phyloP scores from a whole-genome alignment of 2,329 filamentous ascomycete species.

The Cladosporium colombiae region DNA sequence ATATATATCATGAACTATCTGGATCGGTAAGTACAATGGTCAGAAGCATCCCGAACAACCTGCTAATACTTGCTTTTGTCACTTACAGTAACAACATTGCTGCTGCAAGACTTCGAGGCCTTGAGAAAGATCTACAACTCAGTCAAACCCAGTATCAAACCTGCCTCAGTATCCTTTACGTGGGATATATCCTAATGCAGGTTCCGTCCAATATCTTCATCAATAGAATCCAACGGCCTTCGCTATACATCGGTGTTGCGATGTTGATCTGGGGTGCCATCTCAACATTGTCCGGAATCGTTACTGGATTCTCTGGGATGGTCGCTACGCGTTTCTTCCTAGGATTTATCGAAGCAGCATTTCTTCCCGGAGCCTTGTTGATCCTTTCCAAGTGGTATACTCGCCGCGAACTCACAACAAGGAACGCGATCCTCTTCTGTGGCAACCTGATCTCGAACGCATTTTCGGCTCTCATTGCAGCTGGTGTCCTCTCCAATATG shows the following conservation, averaged over 20 bases:
- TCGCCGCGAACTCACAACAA: slow-evolving; percentile 53
- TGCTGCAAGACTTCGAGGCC: slow-evolving; percentile 63
- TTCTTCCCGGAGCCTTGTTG: slow-evolving; percentile 47
- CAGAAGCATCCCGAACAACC: too few relatives aligned
- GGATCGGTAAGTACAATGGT: slow-evolving; percentile 24
- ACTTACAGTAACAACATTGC: slow-evolving; percentile 61
- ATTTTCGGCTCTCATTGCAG: slow-evolving; percentile 57
- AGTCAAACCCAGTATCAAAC: slow-evolving; percentile 56
- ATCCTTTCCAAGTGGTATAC: slow-evolving; percentile 54
- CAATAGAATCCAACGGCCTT: slow-evolving; percentile 37
- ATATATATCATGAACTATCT: slow-evolving; percentile 36
- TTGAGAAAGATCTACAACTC: slow-evolving; percentile 62
- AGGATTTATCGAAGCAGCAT: slow-evolving; percentile 48
- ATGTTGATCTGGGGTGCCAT: slow-evolving; percentile 41
- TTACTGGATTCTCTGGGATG: slow-evolving; percentile 39
- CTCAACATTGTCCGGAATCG: slow-evolving; percentile 36
- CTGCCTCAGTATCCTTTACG: slow-evolving; percentile 47
- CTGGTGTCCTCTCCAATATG: slow-evolving; percentile 65
- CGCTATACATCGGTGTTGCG: slow-evolving; percentile 34
- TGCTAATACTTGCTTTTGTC: slow-evolving; percentile 30
- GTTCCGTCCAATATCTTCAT: slow-evolving; percentile 42
- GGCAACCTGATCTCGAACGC: slow-evolving; percentile 53
- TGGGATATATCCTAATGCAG: slow-evolving; percentile 41
- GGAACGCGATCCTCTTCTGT: slow-evolving; percentile 54
- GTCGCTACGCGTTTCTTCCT: slow-evolving; percentile 43